Evolutionary conservation across 192 early-diverging fungal species (phyloP).

Genomic region (Rhizoclosmatium sp.): DNA sequence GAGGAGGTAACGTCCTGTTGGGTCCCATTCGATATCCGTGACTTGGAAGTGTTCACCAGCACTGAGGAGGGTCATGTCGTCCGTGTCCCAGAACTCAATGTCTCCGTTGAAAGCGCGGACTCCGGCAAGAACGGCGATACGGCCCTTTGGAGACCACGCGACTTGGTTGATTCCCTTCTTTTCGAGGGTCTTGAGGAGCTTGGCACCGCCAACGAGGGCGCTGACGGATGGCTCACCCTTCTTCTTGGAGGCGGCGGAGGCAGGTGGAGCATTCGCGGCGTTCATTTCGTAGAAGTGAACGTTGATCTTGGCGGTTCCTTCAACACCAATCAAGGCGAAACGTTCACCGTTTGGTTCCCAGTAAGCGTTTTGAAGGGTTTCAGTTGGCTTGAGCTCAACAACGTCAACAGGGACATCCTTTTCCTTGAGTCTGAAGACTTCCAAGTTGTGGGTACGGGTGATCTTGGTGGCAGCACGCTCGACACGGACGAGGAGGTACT

Average conservation of each 20-base stretch:
- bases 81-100: slow-evolving; percentile 93
- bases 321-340: slow-evolving; percentile 87
- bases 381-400: slow-evolving; percentile 77
- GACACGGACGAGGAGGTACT: slow-evolving; percentile 92
- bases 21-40: slow-evolving; percentile 98
- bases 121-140: slow-evolving; percentile 88
- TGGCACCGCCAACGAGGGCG: slow-evolving; percentile 65
- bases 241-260: slow-evolving; percentile 43
- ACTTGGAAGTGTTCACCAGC: slow-evolving; percentile 92
- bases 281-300: slow-evolving; percentile 86
- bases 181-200: slow-evolving; percentile 83
- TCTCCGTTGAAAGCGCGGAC: slow-evolving; percentile 77
- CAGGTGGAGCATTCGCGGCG: slow-evolving; percentile 23
- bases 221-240: slow-evolving; percentile 17
- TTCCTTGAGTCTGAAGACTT: slow-evolving; percentile 93
- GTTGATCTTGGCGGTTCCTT: slow-evolving; percentile 62
- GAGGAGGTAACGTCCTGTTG: slow-evolving; percentile 94
- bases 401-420: slow-evolving; percentile 97
- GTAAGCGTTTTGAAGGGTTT: slow-evolving; percentile 85
- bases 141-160: slow-evolving; percentile 96
- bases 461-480: slow-evolving; percentile 95
- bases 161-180: slow-evolving; percentile 84
- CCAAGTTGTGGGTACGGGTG: slow-evolving; percentile 85
- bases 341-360: slow-evolving; percentile 96
- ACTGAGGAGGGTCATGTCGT: slow-evolving; percentile 69